Conservation (phyloP, 768 basidiomycete species). For the Cantharellus anzutake region DNA sequence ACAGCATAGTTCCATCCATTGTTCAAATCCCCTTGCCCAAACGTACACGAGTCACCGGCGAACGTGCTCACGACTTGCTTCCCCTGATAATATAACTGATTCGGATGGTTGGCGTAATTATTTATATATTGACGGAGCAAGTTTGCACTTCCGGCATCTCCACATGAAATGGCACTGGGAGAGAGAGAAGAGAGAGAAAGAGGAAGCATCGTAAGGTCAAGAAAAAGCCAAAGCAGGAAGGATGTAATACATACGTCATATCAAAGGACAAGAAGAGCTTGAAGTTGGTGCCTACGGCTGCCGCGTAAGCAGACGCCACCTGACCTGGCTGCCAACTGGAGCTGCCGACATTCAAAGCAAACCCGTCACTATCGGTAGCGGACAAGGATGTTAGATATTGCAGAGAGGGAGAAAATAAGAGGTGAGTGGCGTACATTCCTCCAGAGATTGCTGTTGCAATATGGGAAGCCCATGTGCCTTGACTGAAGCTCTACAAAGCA, state of each 20-base stretch:
- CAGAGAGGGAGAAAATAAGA: background rate
- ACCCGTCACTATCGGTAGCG: constrained; percentile 22
- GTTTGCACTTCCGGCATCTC: constrained; percentile 27
- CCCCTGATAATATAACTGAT: constrained; percentile 35
- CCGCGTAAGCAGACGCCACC: constrained; percentile 17
- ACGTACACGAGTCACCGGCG: constrained; percentile 46
- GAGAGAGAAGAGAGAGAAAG: background rate
- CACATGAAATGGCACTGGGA: constrained; percentile 30
- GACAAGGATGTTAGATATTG: constrained; percentile 13
- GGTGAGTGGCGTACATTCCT: constrained; percentile 1
- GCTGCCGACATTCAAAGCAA: constrained; percentile 22
- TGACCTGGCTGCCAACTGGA: constrained; percentile 19
- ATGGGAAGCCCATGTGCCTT: constrained; percentile 5
- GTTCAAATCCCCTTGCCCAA: constrained; percentile 33
- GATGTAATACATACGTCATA: constrained; percentile 10
- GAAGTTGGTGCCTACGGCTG: constrained; percentile 17
- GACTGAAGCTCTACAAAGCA: constrained; percentile 5
- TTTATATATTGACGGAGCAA: constrained; percentile 36
- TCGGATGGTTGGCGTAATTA: constrained; percentile 34
- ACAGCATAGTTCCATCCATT: constrained; percentile 40
- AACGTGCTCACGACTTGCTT: constrained; percentile 53
- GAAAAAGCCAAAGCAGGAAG: background rate
- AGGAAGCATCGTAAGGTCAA: background rate
- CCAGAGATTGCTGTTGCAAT: constrained; percentile 7
- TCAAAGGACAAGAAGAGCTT: constrained; percentile 22